A percentile compares a stretch with the other conserved stretches of the same genome.
phyloP scores from a whole-genome alignment of 129 eudicot species.

The Glebionis coronaria region DNA sequence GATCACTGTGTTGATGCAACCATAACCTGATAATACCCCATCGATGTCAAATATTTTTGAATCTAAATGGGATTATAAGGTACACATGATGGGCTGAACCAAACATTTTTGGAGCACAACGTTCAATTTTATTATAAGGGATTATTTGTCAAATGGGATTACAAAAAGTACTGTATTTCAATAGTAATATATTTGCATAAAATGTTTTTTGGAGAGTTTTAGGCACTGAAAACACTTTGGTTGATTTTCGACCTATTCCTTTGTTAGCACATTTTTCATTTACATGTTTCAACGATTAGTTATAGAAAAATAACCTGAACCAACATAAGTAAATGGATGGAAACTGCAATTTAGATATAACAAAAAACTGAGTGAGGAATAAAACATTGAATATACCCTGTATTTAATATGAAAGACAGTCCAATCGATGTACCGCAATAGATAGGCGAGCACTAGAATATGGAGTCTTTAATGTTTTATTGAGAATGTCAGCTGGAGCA shows the following conservation, averaged over 20 bases:
- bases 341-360: slow-evolving; percentile 2
- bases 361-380: slow-evolving; percentile 10
- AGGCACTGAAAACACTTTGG: no score
- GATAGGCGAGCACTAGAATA: slow-evolving; percentile 91
- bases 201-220: no score
- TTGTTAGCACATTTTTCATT: no score
- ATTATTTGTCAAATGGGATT: no score
- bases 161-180: no score
- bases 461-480: slow-evolving; percentile 93
- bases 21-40: no score
- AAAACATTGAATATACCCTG: slow-evolving; percentile 52
- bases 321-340: not conserved
- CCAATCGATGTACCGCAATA: slow-evolving; percentile 97
- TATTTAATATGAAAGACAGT: slow-evolving; percentile 70
- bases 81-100: slow-evolving; percentile 3
- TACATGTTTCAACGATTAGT: no score
- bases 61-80: no score
- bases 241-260: no score
- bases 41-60: no score
- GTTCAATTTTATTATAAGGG: not conserved
- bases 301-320: not conserved
- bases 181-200: no score
- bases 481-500: slow-evolving; percentile 93
- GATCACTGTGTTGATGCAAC: no score
- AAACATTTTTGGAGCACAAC: not conserved